A percentile compares a stretch with the other conserved stretches of the same genome.
phyloP scores from a whole-genome alignment of 331 rosid genomes.

The Spiraea crenata region DNA sequence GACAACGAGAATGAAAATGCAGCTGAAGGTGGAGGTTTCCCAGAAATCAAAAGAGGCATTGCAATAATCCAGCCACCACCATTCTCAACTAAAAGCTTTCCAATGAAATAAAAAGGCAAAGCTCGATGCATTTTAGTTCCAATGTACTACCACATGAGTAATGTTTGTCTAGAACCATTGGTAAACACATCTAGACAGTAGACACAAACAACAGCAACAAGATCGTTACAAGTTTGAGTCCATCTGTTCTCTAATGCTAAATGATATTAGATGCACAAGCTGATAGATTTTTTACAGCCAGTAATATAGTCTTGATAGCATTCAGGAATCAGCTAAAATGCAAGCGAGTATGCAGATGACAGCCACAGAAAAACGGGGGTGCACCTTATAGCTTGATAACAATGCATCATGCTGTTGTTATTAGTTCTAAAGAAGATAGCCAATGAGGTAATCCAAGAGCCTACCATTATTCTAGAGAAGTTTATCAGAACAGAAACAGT shows the following conservation, averaged over 20 bases:
- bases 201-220: background rate
- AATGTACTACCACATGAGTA: background rate
- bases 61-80: background rate
- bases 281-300: background rate
- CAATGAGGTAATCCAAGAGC: background rate
- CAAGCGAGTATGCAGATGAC: slow-evolving; percentile 12
- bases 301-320: background rate
- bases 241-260: background rate
- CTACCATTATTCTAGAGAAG: background rate
- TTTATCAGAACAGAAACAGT: background rate
- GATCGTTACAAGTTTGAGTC: background rate
- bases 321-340: slow-evolving; percentile 2
- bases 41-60: background rate
- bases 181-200: no score
- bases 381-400: background rate
- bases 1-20: slow-evolving; percentile 27
- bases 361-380: slow-evolving; percentile 3
- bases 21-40: background rate
- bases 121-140: background rate
- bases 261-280: background rate
- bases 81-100: slow-evolving; percentile 1
- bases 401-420: background rate
- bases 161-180: background rate
- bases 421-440: no score
- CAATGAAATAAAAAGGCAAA: background rate